A percentile compares a stretch with the other conserved stretches of the same genome.
Evolutionary conservation across 2,329 filamentous ascomycete species (phyloP).

Genomic region (Venturia oleaginea): DNA sequence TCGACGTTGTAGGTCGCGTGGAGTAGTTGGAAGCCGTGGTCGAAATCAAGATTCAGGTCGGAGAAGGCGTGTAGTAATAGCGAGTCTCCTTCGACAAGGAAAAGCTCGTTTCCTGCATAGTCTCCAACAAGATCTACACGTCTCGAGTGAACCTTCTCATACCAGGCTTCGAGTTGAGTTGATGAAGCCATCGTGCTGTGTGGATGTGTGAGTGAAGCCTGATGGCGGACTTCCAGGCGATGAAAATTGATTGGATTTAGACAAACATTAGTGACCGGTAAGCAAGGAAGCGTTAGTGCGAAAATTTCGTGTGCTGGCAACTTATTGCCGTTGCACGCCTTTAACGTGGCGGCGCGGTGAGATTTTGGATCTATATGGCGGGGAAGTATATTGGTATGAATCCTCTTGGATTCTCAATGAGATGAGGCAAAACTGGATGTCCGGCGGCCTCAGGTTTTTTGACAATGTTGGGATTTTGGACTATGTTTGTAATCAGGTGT

Average conservation of each 20-base stretch:
- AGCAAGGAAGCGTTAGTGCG: conserved; percentile 1
- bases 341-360: neutral
- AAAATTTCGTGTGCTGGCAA: neutral
- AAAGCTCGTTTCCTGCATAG: conserved; percentile 64
- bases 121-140: conserved; percentile 56
- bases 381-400: neutral
- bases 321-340: neutral
- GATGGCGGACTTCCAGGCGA: neutral
- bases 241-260: neutral
- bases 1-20: conserved; percentile 64
- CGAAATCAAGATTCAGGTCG: conserved; percentile 55
- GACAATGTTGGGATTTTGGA: neutral
- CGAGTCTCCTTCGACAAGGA: conserved; percentile 65
- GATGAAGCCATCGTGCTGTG: conserved; percentile 1
- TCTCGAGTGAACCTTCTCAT: conserved; percentile 34
- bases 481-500: neutral
- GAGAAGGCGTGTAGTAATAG: conserved; percentile 56
- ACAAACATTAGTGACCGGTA: neutral
- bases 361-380: neutral
- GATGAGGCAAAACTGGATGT: neutral
- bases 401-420: neutral
- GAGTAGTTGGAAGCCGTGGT: conserved; percentile 58
- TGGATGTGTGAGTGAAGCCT: neutral
- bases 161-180: conserved; percentile 22
- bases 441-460: neutral